These are phyloP conservation scores for Solioccasus polychromus DNA, from an alignment of 768 basidiomycete species.

Conservation along the genomic window DNA sequence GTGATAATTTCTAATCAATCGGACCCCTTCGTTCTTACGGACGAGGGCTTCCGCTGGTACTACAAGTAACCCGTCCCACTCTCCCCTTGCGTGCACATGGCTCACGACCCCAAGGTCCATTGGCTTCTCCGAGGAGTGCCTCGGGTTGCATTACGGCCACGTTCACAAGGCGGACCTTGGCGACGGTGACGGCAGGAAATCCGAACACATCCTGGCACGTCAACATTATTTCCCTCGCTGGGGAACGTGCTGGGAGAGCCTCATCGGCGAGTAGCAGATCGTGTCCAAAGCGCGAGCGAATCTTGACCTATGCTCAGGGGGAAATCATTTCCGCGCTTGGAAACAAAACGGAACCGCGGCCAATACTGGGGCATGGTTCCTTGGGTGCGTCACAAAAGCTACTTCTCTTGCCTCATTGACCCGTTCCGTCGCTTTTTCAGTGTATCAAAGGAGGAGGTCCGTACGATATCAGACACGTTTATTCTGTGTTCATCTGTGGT, in stretches of 20 bases:
- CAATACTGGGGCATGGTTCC: constrained; percentile 79
- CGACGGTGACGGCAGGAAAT: constrained; percentile 71
- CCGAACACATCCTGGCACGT: constrained; percentile 69
- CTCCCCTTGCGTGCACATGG: not conserved
- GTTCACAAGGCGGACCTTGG: constrained; percentile 80
- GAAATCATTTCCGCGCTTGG: constrained; percentile 89
- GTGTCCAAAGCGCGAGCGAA: not conserved
- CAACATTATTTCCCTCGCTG: constrained; percentile 76
- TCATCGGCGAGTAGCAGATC: constrained; percentile 46
- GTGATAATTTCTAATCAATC: constrained; percentile 77
- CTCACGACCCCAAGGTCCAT: constrained; percentile 52
- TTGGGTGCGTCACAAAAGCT: constrained; percentile 51
- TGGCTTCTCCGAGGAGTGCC: constrained; percentile 79
- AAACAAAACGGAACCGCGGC: constrained; percentile 77
- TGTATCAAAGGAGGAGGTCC: constrained; percentile 69
- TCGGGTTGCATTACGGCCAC: constrained; percentile 74
- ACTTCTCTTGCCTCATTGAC: not conserved
- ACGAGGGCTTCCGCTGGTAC: constrained; percentile 65
- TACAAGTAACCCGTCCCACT: constrained; percentile 46
- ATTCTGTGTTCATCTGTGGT: not conserved
- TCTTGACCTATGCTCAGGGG: constrained; percentile 43
- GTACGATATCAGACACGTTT: not conserved
- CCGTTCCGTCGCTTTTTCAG: constrained; percentile 34
- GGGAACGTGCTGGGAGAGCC: constrained; percentile 88
- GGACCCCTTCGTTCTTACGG: constrained; percentile 77